Conservation (phyloP, 2,329 filamentous ascomycete species). For the Pleomassaria siparia region DNA sequence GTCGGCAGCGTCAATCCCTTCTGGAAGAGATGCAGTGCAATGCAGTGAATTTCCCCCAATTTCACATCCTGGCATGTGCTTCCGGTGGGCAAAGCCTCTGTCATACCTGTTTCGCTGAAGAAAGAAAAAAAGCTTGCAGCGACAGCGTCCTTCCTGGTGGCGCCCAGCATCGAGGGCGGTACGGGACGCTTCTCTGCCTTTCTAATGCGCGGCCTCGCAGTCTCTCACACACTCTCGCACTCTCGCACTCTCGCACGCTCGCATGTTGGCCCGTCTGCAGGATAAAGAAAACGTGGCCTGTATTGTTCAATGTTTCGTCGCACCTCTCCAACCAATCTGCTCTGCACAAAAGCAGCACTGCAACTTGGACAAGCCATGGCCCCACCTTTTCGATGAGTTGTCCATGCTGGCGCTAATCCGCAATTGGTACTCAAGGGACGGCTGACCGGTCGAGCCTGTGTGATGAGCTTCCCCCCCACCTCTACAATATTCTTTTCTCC, state of each 20-base stretch:
- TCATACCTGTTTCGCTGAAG: too few species aligned
- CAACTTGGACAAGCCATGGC: slow-evolving; percentile 31
- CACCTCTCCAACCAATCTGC: slow-evolving; percentile 34
- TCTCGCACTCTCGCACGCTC: too few species aligned
- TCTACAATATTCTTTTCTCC: slow-evolving; percentile 28
- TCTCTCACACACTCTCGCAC: slow-evolving; percentile 9
- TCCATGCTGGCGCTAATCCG: slow-evolving; percentile 31
- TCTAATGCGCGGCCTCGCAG: not conserved
- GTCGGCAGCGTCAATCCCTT: slow-evolving; percentile 32
- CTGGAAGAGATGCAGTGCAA: slow-evolving; percentile 27
- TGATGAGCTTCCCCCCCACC: slow-evolving; percentile 27
- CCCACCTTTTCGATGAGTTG: slow-evolving; percentile 42
- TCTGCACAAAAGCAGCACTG: slow-evolving; percentile 29
- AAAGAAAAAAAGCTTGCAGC: slow-evolving; percentile 29
- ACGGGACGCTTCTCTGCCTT: slow-evolving; percentile 11
- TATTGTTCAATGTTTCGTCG: slow-evolving; percentile 32
- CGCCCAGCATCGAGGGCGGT: slow-evolving; percentile 19
- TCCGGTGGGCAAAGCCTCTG: slow-evolving; percentile 10
- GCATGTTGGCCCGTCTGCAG: slow-evolving; percentile 22
- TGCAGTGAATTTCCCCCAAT: slow-evolving; percentile 23
- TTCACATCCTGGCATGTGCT: slow-evolving; percentile 16
- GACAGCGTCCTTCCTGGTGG: slow-evolving; percentile 19
- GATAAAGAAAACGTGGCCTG: slow-evolving; percentile 38
- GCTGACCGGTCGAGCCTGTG: slow-evolving; percentile 34
- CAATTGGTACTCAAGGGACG: slow-evolving; percentile 22